Conservation (phyloP, 805 yeast species). For the Candida corydali region DNA sequence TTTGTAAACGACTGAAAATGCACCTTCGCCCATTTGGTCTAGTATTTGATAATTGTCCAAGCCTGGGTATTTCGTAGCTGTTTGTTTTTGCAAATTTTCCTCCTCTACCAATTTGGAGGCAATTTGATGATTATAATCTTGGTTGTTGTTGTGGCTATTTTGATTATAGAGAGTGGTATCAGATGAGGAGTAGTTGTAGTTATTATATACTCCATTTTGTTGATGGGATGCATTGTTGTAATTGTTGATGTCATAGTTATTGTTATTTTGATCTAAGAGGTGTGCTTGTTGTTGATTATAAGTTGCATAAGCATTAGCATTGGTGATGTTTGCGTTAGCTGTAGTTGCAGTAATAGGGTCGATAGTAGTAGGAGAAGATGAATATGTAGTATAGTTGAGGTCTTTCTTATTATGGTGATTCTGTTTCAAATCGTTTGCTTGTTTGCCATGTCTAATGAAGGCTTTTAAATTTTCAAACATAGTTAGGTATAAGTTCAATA, state of each 20-base stretch:
- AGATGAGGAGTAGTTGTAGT: background rate
- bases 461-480: conserved; percentile 51
- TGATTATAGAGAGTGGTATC: conserved; percentile 3
- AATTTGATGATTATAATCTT: conserved; percentile 17
- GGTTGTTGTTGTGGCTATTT: background rate
- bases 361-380: conserved; percentile 3
- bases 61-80: conserved; percentile 27
- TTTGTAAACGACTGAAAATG: conserved; percentile 70
- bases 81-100: conserved; percentile 23
- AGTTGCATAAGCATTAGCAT: no score
- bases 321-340: background rate
- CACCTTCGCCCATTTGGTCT: conserved; percentile 73
- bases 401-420: conserved; percentile 5
- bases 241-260: background rate
- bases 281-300: conserved; percentile 1
- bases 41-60: conserved; percentile 41
- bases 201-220: conserved; percentile 3
- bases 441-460: conserved; percentile 61
- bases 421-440: conserved; percentile 39
- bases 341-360: conserved; percentile 1
- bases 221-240: background rate
- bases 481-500: background rate
- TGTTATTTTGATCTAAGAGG: background rate
- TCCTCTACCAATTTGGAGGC: conserved; percentile 36
- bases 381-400: background rate